Evolutionary conservation across 2,329 filamentous ascomycete genomes (phyloP), one percentile per base, ranked within the genome.

Genomic region (Colletotrichum tofieldiae): DNA sequence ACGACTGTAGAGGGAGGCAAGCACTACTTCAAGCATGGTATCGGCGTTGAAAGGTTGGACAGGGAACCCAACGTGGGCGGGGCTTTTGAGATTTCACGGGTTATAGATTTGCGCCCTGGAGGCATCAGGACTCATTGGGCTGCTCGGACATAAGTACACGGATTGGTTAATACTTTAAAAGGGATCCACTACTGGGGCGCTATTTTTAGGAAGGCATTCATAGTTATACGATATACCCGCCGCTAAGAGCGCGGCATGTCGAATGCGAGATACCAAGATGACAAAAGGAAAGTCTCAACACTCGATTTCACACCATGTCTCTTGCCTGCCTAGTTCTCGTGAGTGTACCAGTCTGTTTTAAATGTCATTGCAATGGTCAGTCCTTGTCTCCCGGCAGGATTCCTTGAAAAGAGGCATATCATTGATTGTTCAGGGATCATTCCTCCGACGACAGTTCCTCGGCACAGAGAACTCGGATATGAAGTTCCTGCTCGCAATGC

Each of bases 101-200:
- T 23, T 49, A 59, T 64, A 69, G 69, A 70, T 49, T 47, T 65
- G 39, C 59, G 59, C 65, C 65, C 43, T 69, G 69, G 26, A 70
- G 65, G 65, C 59, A 72, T n/a, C 66, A 60, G 69, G 52, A 72
- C 65, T 72, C 59, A 43, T 47, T 29, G 59, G 47, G 69, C 59
- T 54, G 59, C 52, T 65, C 18, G 55, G 60, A 69, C 47, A 72
- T 29, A 69, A 23, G 52, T 32, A 71, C 29, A 69, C 45, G 69
- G 65, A 47, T 35, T 32, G 51, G 26, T 29, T 60, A 43, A 55
- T 60, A 20, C 5, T 54, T n/a, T 12, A 37, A 49, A 49, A 32
- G 54, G 65, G 52, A 59, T 69, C 12, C 18, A 47, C 39, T 56
- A 35, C 35, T n/a, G 47, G 69, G 52, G 43, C 56, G 65, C 49